Conservation (phyloP, 805 yeast species). For the Phaffomyces antillensis region DNA sequence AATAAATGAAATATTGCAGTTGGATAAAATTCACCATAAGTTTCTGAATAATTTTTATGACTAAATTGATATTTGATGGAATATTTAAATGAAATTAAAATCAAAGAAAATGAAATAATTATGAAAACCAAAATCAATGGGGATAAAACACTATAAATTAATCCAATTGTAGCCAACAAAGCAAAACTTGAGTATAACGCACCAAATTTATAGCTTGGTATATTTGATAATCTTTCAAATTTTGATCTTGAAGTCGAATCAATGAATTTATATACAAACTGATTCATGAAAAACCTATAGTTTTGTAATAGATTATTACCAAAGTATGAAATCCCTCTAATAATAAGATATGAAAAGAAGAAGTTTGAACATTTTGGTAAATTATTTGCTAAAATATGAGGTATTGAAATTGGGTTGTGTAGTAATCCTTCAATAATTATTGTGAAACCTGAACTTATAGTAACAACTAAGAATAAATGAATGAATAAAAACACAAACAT, state of each 20-base stretch:
- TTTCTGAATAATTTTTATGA: slow-evolving; percentile 47
- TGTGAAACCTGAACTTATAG: slow-evolving; percentile 73
- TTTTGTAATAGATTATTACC: slow-evolving; percentile 66
- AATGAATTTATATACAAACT: slow-evolving; percentile 27
- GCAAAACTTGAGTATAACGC: slow-evolving; percentile 70
- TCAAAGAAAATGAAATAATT: slow-evolving; percentile 47
- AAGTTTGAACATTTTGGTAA: slow-evolving; percentile 84
- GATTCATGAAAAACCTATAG: slow-evolving; percentile 38
- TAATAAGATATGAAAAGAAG: slow-evolving; percentile 68
- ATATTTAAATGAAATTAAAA: slow-evolving; percentile 63
- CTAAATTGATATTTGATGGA: slow-evolving; percentile 53
- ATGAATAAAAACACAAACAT: slow-evolving; percentile 71
- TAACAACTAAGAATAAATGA: slow-evolving; percentile 78
- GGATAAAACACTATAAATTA: slow-evolving; percentile 71
- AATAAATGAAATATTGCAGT: slow-evolving; percentile 69
- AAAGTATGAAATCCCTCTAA: slow-evolving; percentile 69
- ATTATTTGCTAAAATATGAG: slow-evolving; percentile 65
- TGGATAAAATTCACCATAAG: slow-evolving; percentile 66
- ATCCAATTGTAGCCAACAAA: slow-evolving; percentile 68
- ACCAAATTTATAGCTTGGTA: slow-evolving; percentile 65
- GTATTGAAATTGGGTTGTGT: slow-evolving; percentile 66
- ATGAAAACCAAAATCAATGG: slow-evolving; percentile 67
- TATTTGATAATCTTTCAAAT: slow-evolving; percentile 35
- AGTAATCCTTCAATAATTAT: slow-evolving; percentile 54
- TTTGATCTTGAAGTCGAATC: slow-evolving; percentile 58